Conservation (phyloP, 2,329 filamentous ascomycete genomes). For the Talaromyces islandicus region DNA sequence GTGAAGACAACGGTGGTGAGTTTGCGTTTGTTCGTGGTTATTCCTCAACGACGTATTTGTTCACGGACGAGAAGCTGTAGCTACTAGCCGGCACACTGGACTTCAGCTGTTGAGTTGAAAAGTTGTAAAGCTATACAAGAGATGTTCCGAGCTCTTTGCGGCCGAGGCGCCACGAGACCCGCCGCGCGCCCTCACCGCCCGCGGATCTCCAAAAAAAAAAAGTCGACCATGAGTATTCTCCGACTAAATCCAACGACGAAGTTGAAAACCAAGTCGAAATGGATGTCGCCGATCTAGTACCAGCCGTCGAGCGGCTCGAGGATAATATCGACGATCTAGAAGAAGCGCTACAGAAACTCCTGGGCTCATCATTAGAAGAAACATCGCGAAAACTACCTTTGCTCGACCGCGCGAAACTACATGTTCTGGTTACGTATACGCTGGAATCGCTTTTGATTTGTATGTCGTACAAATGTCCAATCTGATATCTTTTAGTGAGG, state of each 20-base stretch:
- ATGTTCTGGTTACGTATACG: slow-evolving; percentile 79
- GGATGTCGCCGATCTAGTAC: slow-evolving; percentile 55
- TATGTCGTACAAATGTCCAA: slow-evolving; percentile 34
- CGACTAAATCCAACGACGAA: neutral
- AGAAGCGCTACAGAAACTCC: slow-evolving; percentile 65
- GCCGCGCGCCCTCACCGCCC: slow-evolving; percentile 9
- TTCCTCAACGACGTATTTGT: neutral
- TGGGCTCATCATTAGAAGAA: slow-evolving; percentile 58
- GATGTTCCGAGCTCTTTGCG: neutral
- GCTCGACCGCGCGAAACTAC: slow-evolving; percentile 92
- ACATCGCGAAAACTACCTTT: slow-evolving; percentile 74
- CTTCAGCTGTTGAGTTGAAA: neutral
- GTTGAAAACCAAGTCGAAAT: slow-evolving; percentile 27
- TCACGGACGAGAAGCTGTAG: neutral
- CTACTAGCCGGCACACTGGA: too few relatives aligned
- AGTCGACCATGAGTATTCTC: neutral
- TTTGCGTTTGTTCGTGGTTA: neutral
- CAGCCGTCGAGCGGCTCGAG: slow-evolving; percentile 68
- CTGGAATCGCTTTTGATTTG: slow-evolving; percentile 88
- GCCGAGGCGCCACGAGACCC: neutral
- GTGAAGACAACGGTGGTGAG: neutral
- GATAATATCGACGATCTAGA: slow-evolving; percentile 75
- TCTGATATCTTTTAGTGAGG: neutral
- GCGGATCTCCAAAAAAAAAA: slow-evolving; percentile 1
- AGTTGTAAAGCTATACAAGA: neutral